phyloP scores from a whole-genome alignment of 2,329 filamentous ascomycete genomes.

The Metarhizium anisopliae region DNA sequence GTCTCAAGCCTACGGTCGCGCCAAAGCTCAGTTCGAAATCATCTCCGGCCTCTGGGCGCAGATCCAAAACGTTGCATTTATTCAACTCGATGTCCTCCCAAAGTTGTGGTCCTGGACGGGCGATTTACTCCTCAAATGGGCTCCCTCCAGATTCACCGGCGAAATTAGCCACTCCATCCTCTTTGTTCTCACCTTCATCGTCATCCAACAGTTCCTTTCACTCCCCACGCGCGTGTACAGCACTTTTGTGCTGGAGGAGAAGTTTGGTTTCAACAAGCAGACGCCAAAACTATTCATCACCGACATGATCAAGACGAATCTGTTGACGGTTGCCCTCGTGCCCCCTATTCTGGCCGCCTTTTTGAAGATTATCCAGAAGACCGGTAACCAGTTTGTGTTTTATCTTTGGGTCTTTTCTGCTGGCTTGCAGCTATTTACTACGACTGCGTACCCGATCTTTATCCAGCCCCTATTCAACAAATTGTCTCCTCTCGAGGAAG shows the following conservation, averaged over 20 bases:
- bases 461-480: slow-evolving; percentile 98
- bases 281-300: slow-evolving; percentile 79
- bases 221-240: slow-evolving; percentile 82
- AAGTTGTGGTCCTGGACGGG: slow-evolving; percentile 84
- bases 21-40: slow-evolving; percentile 86
- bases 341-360: slow-evolving; percentile 87
- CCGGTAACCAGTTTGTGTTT: slow-evolving; percentile 92
- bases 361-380: slow-evolving; percentile 88
- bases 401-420: slow-evolving; percentile 94
- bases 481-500: slow-evolving; percentile 81
- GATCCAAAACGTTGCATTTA: slow-evolving; percentile 79
- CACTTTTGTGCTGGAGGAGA: slow-evolving; percentile 92
- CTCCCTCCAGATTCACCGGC: slow-evolving; percentile 71
- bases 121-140: slow-evolving; percentile 60
- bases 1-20: slow-evolving; percentile 89
- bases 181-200: slow-evolving; percentile 80
- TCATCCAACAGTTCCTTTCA: slow-evolving; percentile 70
- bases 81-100: slow-evolving; percentile 84
- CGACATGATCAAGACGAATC: slow-evolving; percentile 86
- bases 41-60: slow-evolving; percentile 75
- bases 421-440: slow-evolving; percentile 83
- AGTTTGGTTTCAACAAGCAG: slow-evolving; percentile 99
- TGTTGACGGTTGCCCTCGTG: slow-evolving; percentile 69
- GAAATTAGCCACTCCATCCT: slow-evolving; percentile 91
- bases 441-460: slow-evolving; percentile 89